Base-by-base conservation (phyloP, 306 rosid genomes). In the Sphenostylis stenocarpa region DNA sequence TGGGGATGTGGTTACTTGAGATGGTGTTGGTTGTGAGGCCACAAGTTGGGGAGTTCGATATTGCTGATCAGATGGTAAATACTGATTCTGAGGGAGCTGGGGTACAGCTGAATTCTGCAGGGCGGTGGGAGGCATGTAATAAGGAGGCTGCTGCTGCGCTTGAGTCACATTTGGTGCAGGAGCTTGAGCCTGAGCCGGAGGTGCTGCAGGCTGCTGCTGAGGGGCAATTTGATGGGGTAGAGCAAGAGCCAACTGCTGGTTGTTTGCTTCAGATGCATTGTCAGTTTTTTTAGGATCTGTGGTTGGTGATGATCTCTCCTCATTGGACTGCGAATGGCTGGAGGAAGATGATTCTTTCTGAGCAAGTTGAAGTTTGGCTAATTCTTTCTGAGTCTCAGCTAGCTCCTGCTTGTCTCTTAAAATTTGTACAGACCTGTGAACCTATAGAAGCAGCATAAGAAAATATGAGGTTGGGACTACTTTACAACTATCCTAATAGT, bases 331-430 rank as follows among this genome's bases (percentile, higher is more conserved):
- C 1, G 91, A 80, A 81, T 91, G 96, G 78, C 60, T 87, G 23
- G 94, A 83, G 16, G 94, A 82, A 75, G 91, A 86, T 74, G 99
- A 90, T 68, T 87, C 98, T 70, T 92, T 95, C 79, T 88, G 98
- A 4, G 79, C 89, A 77, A 84, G 93, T 82, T 95, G 99, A 84
- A 91, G 97, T 86, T 96, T 96, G 71, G 98, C 97, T 63, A 96
- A 67, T 74, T 96, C 98, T 83, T 92, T 96, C 81, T 96, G 98
- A 52, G 99, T 84, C 56, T 96, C 99, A 23, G 94, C 94, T 29
- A 96, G 91, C 79, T 96, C 99, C 85, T 96, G 99, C 78, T 92
- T 96, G 90, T 96, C 99, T 84, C 97, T 86, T 70, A 96, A 76
- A 73, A 96, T 91, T 86, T 96, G 99, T 48, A 92, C 97, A 72